Percentiles rank a stretch among this genome's conserved stretches.
These are phyloP conservation scores for Begonia loranthoides DNA, from an alignment of 306 rosid genomes.

Conservation along the genomic window DNA sequence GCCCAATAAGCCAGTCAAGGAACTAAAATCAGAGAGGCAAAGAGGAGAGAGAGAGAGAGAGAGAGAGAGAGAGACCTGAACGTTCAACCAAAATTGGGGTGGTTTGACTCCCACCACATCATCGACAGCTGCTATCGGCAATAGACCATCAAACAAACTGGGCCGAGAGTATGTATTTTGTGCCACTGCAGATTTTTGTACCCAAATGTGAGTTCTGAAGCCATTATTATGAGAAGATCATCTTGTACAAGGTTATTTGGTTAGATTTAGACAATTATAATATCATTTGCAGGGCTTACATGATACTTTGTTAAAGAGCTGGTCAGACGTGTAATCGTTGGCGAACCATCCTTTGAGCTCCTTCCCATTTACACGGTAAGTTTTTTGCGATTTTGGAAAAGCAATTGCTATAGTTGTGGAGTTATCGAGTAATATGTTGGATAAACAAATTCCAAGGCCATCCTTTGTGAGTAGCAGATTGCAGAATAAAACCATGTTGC, in stretches of 20 bases:
- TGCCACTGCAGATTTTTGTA: conserved; percentile 28
- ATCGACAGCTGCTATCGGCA: conserved; percentile 34
- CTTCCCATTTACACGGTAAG: conserved; percentile 40
- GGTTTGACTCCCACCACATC: conserved; percentile 11
- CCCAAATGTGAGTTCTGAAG: too few species aligned
- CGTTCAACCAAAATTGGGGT: conserved; percentile 48
- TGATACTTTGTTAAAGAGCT: conserved; percentile 16
- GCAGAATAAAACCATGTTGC: conserved; percentile 31
- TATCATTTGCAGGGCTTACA: conserved; percentile 22
- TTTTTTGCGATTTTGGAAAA: conserved; percentile 24
- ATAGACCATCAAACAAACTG: conserved; percentile 23
- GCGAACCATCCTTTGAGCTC: conserved; percentile 47
- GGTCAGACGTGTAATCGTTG: conserved; percentile 27
- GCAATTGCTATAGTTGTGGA: conserved; percentile 28
- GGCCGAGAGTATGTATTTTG: conserved; percentile 51
- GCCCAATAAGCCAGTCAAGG: too few species aligned
- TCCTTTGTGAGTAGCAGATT: conserved; percentile 68
- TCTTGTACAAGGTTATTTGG: too few species aligned
- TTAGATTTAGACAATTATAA: too few species aligned
- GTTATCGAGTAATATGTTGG: conserved; percentile 44
- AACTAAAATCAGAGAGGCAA: conserved; percentile 1
- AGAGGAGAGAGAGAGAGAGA: neutral
- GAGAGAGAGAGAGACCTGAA: conserved; percentile 31
- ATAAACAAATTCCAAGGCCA: conserved; percentile 45
- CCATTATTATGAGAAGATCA: too few species aligned